Conservation (phyloP, 257 asterid genomes). For the Scutellaria galericulata region DNA sequence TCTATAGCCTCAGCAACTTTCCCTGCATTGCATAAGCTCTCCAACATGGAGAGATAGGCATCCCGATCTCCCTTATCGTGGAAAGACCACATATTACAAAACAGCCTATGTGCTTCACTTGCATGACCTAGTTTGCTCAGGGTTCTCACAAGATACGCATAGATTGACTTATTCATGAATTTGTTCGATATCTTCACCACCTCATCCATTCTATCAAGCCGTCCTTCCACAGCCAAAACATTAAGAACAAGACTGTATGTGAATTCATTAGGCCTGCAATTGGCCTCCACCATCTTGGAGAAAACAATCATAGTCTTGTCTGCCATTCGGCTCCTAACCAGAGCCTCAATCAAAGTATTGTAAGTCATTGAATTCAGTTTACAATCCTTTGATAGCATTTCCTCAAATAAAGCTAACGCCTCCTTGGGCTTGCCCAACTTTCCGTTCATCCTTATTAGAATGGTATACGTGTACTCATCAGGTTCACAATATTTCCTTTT, state of each 20-base stretch:
- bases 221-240: slow-evolving; percentile 70
- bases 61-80: slow-evolving; percentile 88
- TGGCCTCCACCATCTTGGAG: slow-evolving; percentile 82
- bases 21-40: slow-evolving; percentile 78
- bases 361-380: slow-evolving; percentile 79
- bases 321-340: slow-evolving; percentile 64
- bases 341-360: slow-evolving; percentile 84
- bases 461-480: slow-evolving; percentile 86
- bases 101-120: slow-evolving; percentile 88
- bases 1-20: slow-evolving; percentile 84
- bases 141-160: slow-evolving; percentile 75
- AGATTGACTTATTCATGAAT: slow-evolving; percentile 86
- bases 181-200: slow-evolving; percentile 70
- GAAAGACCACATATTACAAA: slow-evolving; percentile 91
- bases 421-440: slow-evolving; percentile 68
- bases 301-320: slow-evolving; percentile 68
- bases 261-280: slow-evolving; percentile 90
- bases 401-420: slow-evolving; percentile 69
- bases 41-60: slow-evolving; percentile 83
- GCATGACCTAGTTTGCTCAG: slow-evolving; percentile 84
- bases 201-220: slow-evolving; percentile 86
- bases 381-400: slow-evolving; percentile 77
- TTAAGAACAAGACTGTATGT: slow-evolving; percentile 75
- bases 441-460: slow-evolving; percentile 80
- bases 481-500: slow-evolving; percentile 76